Evolutionary conservation across 108 stramenopile genomes (phyloP), one percentile per base, ranked within the genome.

Genomic region (Stephanodiscus triporus): DNA sequence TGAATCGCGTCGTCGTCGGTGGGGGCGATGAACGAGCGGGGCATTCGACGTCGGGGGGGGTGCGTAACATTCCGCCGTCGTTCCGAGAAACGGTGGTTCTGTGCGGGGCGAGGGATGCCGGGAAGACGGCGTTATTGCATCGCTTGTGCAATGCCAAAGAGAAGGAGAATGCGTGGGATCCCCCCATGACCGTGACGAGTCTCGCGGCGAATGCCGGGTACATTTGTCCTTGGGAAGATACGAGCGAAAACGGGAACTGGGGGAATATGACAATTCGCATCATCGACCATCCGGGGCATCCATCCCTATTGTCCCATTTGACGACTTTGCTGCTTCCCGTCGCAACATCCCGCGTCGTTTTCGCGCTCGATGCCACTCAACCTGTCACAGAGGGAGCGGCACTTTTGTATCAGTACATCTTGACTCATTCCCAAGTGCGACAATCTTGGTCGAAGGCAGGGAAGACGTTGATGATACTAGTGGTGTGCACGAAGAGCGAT

Each of bases 271-370:
- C 68, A 16, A 76, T 84, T 66, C 73, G 88, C 11, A 70, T 85
- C 49, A 66, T 94, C 49, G 93, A 94, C 66, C 88, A 82, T 60
- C 93, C 93, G 14, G 93, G 93, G 16, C 85, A 89, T 79, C 49
- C 70, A 4, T 72, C 82, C 19, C 32, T 80, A 29, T 53, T 38
- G 8, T 59, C 74, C 9, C 59, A 84, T 47, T 68, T 84, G 10
- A 48, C 74, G 27, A 60, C 36, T 4, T 29, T 77, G 22, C 61
- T 79, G 17, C 22, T 75, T 22, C 57, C 74, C 5, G 3, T 16
- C n/a, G 49, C 32, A 19, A 66, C 42, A 19, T 61, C 68, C 2
- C 73, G 82, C 16, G 5, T 79, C 23, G 64, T 94, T 16, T 64
- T 91, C 37, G 73, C 91, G 0, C 24, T 94, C 36, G 89, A 94